A percentile compares a stretch with the other conserved stretches of the same genome.
Evolutionary conservation across 306 rosid genomes (phyloP).

Genomic region (Cicer yamashitae): DNA sequence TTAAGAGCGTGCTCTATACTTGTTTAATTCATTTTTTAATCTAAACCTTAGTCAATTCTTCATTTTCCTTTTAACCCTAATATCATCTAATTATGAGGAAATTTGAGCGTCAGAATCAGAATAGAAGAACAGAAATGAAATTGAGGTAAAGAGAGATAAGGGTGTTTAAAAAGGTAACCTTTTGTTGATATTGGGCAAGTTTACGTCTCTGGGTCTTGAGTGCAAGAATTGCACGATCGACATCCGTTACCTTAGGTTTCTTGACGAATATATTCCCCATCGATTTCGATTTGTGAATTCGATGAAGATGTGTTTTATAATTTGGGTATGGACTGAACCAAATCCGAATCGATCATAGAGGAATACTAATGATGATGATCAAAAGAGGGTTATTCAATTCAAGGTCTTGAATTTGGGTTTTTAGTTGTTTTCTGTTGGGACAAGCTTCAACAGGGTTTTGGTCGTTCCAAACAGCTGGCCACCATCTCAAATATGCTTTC

Average conservation of each 20-base stretch:
- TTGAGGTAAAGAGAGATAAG: background rate
- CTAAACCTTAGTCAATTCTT: background rate
- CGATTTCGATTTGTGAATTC: constrained; percentile 12
- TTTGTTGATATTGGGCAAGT: constrained; percentile 91
- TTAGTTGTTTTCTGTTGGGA: constrained; percentile 1
- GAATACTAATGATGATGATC: background rate
- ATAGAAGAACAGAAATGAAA: background rate
- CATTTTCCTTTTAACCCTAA: background rate
- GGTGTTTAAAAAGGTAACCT: constrained; percentile 50
- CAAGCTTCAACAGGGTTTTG: background rate
- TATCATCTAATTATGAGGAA: background rate
- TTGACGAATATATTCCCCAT: constrained; percentile 96
- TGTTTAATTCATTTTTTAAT: background rate
- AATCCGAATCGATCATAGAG: background rate
- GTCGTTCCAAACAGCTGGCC: background rate
- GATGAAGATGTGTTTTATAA: background rate
- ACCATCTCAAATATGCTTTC: no score
- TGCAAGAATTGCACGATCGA: constrained; percentile 92
- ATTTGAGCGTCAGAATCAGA: background rate
- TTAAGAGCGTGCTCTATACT: background rate
- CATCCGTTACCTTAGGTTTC: constrained; percentile 95
- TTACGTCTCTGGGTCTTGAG: constrained; percentile 97
- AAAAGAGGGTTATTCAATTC: background rate
- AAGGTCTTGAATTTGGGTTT: background rate
- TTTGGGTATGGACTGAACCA: background rate